phyloP scores from a whole-genome alignment of 2,329 filamentous ascomycete species.

The Botrytis porri region DNA sequence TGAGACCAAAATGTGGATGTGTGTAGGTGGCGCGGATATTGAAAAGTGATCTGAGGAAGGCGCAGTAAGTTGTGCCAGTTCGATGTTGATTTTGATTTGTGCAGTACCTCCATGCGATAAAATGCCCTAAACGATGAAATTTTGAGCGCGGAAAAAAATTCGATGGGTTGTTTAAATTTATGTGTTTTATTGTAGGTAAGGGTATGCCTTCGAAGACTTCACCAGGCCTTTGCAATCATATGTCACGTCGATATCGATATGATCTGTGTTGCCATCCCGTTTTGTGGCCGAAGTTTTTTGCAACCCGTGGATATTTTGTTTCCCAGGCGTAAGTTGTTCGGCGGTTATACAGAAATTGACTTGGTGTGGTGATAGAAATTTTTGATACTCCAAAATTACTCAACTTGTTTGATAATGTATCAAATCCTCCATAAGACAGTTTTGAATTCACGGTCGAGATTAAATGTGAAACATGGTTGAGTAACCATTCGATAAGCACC shows the following conservation, averaged over 20 bases:
- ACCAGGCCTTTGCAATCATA: background rate
- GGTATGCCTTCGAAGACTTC: background rate
- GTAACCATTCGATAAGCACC: background rate
- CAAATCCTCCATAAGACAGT: background rate
- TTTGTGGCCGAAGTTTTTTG: background rate
- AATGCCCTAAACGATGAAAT: background rate
- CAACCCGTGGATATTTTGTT: background rate
- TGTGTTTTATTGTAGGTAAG: background rate
- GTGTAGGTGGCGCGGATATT: background rate
- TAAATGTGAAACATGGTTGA: background rate
- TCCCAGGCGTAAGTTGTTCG: background rate
- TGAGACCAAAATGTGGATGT: background rate
- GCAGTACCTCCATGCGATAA: background rate
- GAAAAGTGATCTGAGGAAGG: conserved; percentile 13
- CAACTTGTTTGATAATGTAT: background rate
- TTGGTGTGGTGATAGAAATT: background rate
- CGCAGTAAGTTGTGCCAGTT: conserved; percentile 1
- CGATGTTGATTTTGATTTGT: background rate
- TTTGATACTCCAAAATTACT: background rate
- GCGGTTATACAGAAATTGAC: background rate
- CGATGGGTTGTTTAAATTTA: background rate
- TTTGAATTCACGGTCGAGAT: background rate
- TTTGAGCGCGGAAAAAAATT: background rate
- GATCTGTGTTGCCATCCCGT: background rate
- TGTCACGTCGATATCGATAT: background rate